Conservation (phyloP, 352 stramenopile genomes). For the Phytophthora uliginosa region DNA sequence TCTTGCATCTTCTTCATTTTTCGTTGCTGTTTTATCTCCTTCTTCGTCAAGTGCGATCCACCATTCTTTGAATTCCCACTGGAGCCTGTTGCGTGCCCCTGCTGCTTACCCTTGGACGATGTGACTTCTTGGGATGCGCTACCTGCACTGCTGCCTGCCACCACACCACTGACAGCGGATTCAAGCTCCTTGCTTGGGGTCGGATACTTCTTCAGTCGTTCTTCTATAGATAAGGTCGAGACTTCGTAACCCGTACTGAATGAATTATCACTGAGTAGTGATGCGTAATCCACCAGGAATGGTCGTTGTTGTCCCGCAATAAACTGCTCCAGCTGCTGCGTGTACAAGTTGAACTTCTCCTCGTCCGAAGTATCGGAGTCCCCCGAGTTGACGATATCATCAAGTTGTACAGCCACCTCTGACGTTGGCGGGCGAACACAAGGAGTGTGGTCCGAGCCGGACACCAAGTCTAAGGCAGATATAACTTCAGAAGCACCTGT, state of each 20-base stretch:
- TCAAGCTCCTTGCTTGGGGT: slow-evolving; percentile 55
- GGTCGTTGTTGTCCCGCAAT: slow-evolving; percentile 79
- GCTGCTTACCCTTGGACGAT: slow-evolving; percentile 33
- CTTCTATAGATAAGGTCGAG: slow-evolving; percentile 68
- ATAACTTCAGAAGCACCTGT: slow-evolving; percentile 12
- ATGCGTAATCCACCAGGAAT: slow-evolving; percentile 82
- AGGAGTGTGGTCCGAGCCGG: slow-evolving; percentile 41
- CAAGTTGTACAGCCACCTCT: slow-evolving; percentile 25
- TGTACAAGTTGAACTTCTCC: slow-evolving; percentile 65
- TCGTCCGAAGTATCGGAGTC: slow-evolving; percentile 42
- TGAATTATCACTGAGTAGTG: slow-evolving; percentile 79
- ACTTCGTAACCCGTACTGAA: slow-evolving; percentile 86
- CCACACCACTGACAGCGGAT: slow-evolving; percentile 14
- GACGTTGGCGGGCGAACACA: slow-evolving; percentile 17
- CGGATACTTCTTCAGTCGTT: slow-evolving; percentile 65
- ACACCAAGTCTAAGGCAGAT: slow-evolving; percentile 42
- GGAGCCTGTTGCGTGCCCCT: slow-evolving; percentile 13
- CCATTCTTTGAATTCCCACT: slow-evolving; percentile 36
- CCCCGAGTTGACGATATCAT: slow-evolving; percentile 31
- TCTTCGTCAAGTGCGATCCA: slow-evolving; percentile 57
- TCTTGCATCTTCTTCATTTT: slow-evolving; percentile 83
- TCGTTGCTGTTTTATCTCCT: slow-evolving; percentile 76
- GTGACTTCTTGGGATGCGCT: slow-evolving; percentile 23
- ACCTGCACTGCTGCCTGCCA: slow-evolving; percentile 3
- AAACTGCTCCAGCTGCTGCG: slow-evolving; percentile 68